phyloP scores from a whole-genome alignment of 1,139 yeast species.

The Geotrichum reessii region DNA sequence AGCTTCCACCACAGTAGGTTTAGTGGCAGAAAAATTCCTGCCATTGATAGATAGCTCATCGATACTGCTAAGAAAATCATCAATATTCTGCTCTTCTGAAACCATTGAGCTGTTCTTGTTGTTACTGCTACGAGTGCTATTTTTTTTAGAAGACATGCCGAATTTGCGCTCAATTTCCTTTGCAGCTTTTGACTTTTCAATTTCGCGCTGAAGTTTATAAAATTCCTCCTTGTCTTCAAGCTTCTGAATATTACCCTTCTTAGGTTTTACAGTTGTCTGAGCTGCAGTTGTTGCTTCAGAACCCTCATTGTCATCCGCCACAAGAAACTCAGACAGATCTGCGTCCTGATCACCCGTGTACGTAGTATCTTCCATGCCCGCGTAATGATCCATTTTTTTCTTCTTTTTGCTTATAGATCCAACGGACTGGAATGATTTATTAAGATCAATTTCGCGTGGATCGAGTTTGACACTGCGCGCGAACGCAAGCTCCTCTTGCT shows the following conservation, averaged over 20 bases:
- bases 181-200: constrained; percentile 17
- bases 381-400: not conserved
- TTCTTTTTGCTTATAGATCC: not conserved
- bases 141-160: not conserved
- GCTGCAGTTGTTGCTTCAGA: not conserved
- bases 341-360: constrained; percentile 5
- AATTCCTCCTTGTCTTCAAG: constrained; percentile 12
- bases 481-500: constrained; percentile 11
- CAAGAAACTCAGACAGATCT: constrained; percentile 4
- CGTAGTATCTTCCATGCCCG: not conserved
- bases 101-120: not conserved
- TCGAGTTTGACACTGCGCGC: constrained; percentile 3
- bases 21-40: not conserved
- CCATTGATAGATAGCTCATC: not conserved
- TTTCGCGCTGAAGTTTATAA: constrained; percentile 12
- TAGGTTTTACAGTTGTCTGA: not conserved
- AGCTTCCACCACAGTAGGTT: not conserved
- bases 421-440: not conserved
- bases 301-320: not conserved
- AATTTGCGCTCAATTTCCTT: constrained; percentile 12
- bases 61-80: constrained; percentile 12
- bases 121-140: not conserved
- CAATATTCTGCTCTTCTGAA: constrained; percentile 10
- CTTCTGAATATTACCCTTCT: constrained; percentile 6
- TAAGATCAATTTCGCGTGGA: constrained; percentile 10